Evolutionary conservation across 495 filamentous ascomycete species (phyloP), one percentile per base, ranked within the genome.

Genomic region (Trichoderma reesei): DNA sequence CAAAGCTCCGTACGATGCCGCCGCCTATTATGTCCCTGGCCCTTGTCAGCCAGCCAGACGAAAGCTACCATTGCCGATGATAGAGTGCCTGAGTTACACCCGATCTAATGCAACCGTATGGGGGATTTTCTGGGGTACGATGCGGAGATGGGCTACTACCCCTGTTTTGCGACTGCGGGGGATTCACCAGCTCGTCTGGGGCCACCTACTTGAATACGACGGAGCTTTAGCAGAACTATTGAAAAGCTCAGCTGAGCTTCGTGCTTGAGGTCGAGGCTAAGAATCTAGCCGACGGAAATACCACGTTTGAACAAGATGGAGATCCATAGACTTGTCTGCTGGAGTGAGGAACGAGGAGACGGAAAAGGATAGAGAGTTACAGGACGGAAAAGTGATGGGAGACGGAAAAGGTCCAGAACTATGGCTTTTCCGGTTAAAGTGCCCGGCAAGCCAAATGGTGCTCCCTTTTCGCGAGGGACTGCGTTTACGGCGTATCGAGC

Each of bases 271-370:
- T 13, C 18, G n/a, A 31, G 7, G 4, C 20, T 6, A 5, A 39
- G 34, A 11, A 13, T 56, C 51, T 56, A 48, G 51, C 51, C 51
- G 51, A 33, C 51, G 51, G 51, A 56, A 56, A 11, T 56, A 33
- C 20, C 8, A 13, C 3, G 7, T 39, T 10, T 39, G 37, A 10
- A 10, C 10, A 39, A 4, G 4, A 39, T 39, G 37, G 37, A 10
- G 37, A 10, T 39, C 44, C n/a, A n/a, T 18, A 8, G 8, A 18
- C 16, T 4, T 5, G 16, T 18, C 3, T 46, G n/a, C 20, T 48
- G 44, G 3, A n/a, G 20, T 48, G 44, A 48, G 20, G n/a, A 3
- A n/a, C 44, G 14, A 48, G n/a, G 44, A 13, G 3, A 56, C 51
- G 51, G 51, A 56, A 56, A 56, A 56, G 51, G 4, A 18, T 18